Conservation (phyloP, 202 grass and related monocot species). For the Schoenoplectus triqueter region DNA sequence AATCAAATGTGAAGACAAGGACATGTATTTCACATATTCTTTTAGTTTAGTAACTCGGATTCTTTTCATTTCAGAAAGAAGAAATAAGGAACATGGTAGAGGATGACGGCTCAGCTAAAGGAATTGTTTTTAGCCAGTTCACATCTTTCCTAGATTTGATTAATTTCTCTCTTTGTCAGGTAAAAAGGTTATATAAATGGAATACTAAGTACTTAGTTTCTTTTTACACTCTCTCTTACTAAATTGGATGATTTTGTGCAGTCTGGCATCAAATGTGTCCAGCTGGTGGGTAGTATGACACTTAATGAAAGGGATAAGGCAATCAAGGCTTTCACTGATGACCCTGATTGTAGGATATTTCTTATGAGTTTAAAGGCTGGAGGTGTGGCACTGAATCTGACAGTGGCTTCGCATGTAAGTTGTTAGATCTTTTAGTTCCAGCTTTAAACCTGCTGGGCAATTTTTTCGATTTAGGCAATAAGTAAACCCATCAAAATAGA, state of each 20-base stretch:
- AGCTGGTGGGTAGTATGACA: conserved; percentile 83
- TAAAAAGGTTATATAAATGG: conserved; percentile 39
- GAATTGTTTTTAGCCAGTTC: conserved; percentile 94
- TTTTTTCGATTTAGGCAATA: not conserved
- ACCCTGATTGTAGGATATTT: conserved; percentile 82
- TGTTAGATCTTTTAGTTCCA: not conserved
- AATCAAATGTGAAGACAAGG: not conserved
- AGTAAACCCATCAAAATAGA: not conserved
- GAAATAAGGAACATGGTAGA: conserved; percentile 92
- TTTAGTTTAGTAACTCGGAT: conserved; percentile 1
- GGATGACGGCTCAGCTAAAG: conserved; percentile 91
- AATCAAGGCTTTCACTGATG: conserved; percentile 73
- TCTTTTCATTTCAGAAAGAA: conserved; percentile 61
- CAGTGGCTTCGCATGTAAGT: conserved; percentile 89
- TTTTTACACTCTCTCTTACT: conserved; percentile 24
- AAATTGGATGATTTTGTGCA: conserved; percentile 48
- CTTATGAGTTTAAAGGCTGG: conserved; percentile 98
- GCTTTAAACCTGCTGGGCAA: not conserved
- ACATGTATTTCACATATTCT: conserved; percentile 16
- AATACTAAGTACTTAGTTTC: conserved; percentile 2
- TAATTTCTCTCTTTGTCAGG: conserved; percentile 67
- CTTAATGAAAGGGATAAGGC: conserved; percentile 80
- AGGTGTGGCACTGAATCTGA: conserved; percentile 92
- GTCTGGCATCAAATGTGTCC: conserved; percentile 83
- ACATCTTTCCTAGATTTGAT: conserved; percentile 98